Base-by-base conservation (phyloP, 352 stramenopile species). In the Discostella stelligera region DNA sequence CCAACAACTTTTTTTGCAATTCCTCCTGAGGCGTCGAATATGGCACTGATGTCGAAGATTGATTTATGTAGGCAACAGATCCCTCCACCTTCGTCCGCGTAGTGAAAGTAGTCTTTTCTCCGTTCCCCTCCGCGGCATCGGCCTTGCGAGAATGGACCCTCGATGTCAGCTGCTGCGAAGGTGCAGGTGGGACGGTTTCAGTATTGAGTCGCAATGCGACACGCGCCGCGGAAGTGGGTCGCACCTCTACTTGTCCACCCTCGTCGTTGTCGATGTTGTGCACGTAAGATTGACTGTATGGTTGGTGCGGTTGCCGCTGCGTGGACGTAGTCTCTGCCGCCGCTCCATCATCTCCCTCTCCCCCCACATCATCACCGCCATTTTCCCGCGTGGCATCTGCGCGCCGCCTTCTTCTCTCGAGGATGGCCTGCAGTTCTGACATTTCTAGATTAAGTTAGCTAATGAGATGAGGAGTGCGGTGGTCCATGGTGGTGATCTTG, bases 381-480 rank as follows among this genome's bases (percentile, higher is more conserved):
- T 53, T 46, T 16, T 61, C 44, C 11, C 8, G 6, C 8, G n/a
- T 21, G 6, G n/a, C 20, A 20, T 50, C 62, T 5, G 18, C 37
- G 14, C 41, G 46, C 9, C 68, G 48, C 0, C 68, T 23, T 18
- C 68, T 41, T 30, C 41, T 58, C 4, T 66, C 27, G 13, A 76
- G 59, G 23, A 69, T 69, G 37, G 68, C 68, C 41, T 69, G 68
- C n/a, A 76, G 48, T 64, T 76, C 68, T 11, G 68, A 76, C 68
- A 76, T 76, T 56, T 59, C 50, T 37, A 58, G n/a, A n/a, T n/a
- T n/a, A n/a, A n/a, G 3, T 58, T 30, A 23, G 16, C 1, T 58
- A 58, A 58, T 58, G 11, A 6, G 16, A 18, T 16, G 20, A 55
- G 16, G 1, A 23, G 49, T 55, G 25, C 21, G 27, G 10, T 14